Evolutionary conservation across 441 rosid species (phyloP).

Genomic region (Theobroma grandiflorum): DNA sequence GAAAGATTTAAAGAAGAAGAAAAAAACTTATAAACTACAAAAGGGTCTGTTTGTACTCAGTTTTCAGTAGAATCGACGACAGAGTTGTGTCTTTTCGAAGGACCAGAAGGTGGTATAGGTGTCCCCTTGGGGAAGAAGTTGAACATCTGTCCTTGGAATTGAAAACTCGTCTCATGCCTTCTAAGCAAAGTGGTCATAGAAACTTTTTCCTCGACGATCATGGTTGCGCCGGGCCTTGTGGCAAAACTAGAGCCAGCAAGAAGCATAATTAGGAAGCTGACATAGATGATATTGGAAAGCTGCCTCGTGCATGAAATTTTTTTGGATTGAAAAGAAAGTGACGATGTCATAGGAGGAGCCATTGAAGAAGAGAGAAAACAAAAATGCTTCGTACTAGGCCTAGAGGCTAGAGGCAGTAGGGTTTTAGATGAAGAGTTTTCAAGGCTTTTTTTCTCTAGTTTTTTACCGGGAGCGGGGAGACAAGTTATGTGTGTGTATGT

Average conservation of each 20-base stretch:
- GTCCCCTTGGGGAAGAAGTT: conserved; percentile 80
- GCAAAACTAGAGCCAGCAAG: conserved; percentile 39
- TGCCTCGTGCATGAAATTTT: conserved; percentile 26
- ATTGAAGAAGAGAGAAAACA: conserved; percentile 14
- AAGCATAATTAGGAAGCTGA: conserved; percentile 39
- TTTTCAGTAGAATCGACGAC: conserved; percentile 45
- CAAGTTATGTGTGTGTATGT: conserved; percentile 5
- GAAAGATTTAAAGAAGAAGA: no score
- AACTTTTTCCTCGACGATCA: conserved; percentile 20
- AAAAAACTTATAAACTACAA: background rate
- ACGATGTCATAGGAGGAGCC: conserved; percentile 26
- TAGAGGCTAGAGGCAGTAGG: conserved; percentile 1
- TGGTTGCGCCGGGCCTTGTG: conserved; percentile 46
- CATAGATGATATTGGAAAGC: conserved; percentile 25
- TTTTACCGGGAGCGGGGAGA: conserved; percentile 19
- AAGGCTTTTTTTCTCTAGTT: background rate
- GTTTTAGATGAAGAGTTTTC: conserved; percentile 27
- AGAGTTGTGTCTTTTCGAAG: conserved; percentile 81
- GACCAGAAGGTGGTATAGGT: conserved; percentile 82
- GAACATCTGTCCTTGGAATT: conserved; percentile 48
- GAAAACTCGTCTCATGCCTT: conserved; percentile 48
- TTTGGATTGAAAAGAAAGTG: conserved; percentile 22
- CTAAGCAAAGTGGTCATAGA: conserved; percentile 34
- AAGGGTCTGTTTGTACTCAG: conserved; percentile 22
- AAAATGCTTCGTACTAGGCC: background rate